phyloP scores from a whole-genome alignment of 805 yeast species.

The Isabelozyma pseudorhagii region DNA sequence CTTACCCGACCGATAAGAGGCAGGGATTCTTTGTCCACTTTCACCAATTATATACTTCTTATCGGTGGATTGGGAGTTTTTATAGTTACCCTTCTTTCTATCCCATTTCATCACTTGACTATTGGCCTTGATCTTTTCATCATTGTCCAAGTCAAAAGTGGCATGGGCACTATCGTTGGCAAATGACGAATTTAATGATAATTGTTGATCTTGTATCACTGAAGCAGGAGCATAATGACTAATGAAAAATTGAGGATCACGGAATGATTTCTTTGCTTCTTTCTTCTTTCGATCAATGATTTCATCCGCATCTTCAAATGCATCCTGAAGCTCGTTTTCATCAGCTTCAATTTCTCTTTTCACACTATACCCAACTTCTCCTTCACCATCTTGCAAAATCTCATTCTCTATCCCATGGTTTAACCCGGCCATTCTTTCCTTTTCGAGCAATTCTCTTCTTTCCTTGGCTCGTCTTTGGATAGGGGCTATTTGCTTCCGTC shows the following conservation, averaged over 20 bases:
- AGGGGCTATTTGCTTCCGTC: conserved; percentile 87
- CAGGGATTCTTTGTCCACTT: conserved; percentile 89
- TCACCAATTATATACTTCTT: conserved; percentile 91
- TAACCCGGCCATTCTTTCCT: conserved; percentile 73
- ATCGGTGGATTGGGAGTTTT: conserved; percentile 75
- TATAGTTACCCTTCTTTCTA: conserved; percentile 84
- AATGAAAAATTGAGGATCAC: conserved; percentile 77
- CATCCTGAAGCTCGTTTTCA: conserved; percentile 45
- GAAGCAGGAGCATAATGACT: conserved; percentile 86
- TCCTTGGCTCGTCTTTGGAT: conserved; percentile 78
- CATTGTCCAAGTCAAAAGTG: conserved; percentile 76
- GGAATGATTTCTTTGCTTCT: conserved; percentile 48
- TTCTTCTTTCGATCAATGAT: conserved; percentile 23
- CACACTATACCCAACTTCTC: conserved; percentile 47
- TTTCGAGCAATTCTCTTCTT: conserved; percentile 61
- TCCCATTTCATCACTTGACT: conserved; percentile 88
- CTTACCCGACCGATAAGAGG: conserved; percentile 85
- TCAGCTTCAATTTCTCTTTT: conserved; percentile 30
- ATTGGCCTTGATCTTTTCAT: conserved; percentile 69
- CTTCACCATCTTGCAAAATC: conserved; percentile 49
- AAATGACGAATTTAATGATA: conserved; percentile 56
- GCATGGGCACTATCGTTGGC: conserved; percentile 83
- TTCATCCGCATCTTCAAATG: conserved; percentile 54
- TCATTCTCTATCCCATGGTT: conserved; percentile 75
- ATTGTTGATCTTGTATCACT: conserved; percentile 78